These are phyloP conservation scores for Adansonia digitata DNA, from an alignment of 345 rosid genomes.

Conservation along the genomic window DNA sequence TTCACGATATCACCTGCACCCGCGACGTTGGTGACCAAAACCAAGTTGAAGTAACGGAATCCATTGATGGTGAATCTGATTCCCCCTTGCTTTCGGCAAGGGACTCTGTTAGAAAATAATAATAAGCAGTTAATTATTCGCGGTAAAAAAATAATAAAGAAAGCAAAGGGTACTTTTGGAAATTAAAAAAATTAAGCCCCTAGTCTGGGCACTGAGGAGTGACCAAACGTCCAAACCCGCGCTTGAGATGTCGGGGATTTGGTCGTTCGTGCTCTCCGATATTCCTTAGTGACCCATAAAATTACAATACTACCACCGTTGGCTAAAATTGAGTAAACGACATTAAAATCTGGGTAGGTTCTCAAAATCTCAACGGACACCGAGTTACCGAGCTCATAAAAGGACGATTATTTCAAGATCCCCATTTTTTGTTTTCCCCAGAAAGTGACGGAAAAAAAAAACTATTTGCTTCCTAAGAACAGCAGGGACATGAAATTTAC, in stretches of 20 bases:
- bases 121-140: neutral
- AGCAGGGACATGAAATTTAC: neutral
- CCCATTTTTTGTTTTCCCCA: no score
- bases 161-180: no score
- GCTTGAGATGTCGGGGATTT: no score
- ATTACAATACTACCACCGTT: neutral
- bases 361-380: no score
- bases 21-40: slow-evolving; percentile 78
- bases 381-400: no score
- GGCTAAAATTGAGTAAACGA: no score
- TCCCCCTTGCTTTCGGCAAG: slow-evolving; percentile 88
- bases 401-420: no score
- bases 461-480: slow-evolving; percentile 6
- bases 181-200: no score
- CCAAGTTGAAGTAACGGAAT: slow-evolving; percentile 92
- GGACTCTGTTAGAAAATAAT: slow-evolving; percentile 34
- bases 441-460: neutral
- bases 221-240: no score
- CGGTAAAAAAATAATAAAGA: neutral
- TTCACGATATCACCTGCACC: slow-evolving; percentile 86
- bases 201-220: no score
- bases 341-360: no score
- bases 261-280: no score
- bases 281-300: neutral
- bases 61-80: slow-evolving; percentile 88